Conservation (phyloP, 352 stramenopile genomes). For the Pythium oligandrum region DNA sequence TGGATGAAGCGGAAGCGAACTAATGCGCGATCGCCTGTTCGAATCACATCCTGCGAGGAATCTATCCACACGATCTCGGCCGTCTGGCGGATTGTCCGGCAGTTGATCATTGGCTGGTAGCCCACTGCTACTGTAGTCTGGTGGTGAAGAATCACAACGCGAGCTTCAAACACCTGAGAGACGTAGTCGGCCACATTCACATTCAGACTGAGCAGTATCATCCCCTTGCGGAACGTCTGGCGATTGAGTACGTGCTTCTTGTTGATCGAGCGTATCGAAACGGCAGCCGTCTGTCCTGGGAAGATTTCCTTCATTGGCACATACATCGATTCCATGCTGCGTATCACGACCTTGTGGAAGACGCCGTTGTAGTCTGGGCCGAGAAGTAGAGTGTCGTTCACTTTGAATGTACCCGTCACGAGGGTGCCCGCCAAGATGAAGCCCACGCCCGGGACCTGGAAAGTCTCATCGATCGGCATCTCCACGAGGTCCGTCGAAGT, state of each 20-base stretch:
- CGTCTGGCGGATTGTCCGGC: conserved; percentile 88
- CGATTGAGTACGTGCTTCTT: conserved; percentile 83
- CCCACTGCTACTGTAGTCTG: conserved; percentile 91
- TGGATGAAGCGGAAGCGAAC: conserved; percentile 91
- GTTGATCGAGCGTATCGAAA: conserved; percentile 86
- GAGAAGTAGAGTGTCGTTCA: conserved; percentile 86
- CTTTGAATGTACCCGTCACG: conserved; percentile 85
- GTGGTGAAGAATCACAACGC: conserved; percentile 94
- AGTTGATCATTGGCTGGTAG: conserved; percentile 96
- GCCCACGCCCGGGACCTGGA: conserved; percentile 92
- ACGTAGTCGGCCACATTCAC: conserved; percentile 76
- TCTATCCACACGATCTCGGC: conserved; percentile 87
- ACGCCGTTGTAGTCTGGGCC: conserved; percentile 87
- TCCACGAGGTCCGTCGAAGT: conserved; percentile 45
- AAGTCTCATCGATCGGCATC: conserved; percentile 87
- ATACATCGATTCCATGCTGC: conserved; percentile 89
- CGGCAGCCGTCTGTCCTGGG: conserved; percentile 78
- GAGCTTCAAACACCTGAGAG: conserved; percentile 87
- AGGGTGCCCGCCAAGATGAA: conserved; percentile 94
- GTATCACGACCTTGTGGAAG: conserved; percentile 85
- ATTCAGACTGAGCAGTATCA: conserved; percentile 85
- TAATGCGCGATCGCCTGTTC: conserved; percentile 87
- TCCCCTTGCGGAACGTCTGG: conserved; percentile 89
- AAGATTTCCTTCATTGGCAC: conserved; percentile 85
- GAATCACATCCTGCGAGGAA: conserved; percentile 76